Evolutionary conservation across 805 yeast species (phyloP), one percentile per base, ranked within the genome.

Genomic region (Kluyveromyces nonfermentans): DNA sequence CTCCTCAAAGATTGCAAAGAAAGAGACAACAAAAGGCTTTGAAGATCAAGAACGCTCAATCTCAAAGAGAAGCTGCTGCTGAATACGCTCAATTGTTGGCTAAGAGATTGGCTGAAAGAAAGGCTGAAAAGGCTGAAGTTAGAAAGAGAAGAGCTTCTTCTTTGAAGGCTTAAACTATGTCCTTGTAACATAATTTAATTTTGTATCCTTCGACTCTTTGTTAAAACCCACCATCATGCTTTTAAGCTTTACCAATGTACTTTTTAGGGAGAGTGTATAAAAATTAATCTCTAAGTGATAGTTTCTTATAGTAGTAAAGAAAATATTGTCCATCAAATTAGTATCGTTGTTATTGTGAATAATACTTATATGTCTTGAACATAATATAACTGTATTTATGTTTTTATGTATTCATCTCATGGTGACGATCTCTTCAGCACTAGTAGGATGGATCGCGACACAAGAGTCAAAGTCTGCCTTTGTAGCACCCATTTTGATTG

Each of bases 111-210:
- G 85, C 87, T 74, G 97, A 90, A 77, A 87, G 89, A 78, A 90
- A 90, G 81, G 90, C 94, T 71, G 95, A 87, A 77, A 86, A 80
- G 79, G 96, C 96, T 75, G 97, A 88, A 80, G 80, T 85, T 75
- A 88, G 85, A 80, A 90, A 90, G 95, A 88, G 97, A 85, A 88
- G 98, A 82, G 97, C 98, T 73, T 89, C 97, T 67, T 93, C 97
- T 64, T 82, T 93, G 73, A 87, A 84, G 77, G 88, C 89, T 79
- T 82, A 79, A 74, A 51, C 53, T 44, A 25, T 14, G 19, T 38
- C 20, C 33, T 12, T 30, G 31, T 28, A 15, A 10, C 22, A 14
- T 22, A 21, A 36, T 20, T 36, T 17, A 20, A 36, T 20, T 36
- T 36, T 36, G 31, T 36, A 10, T 22, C 19, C 15, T 17, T 17